Conservation (phyloP, 495 filamentous ascomycete species). For the Penicillium daleae region DNA sequence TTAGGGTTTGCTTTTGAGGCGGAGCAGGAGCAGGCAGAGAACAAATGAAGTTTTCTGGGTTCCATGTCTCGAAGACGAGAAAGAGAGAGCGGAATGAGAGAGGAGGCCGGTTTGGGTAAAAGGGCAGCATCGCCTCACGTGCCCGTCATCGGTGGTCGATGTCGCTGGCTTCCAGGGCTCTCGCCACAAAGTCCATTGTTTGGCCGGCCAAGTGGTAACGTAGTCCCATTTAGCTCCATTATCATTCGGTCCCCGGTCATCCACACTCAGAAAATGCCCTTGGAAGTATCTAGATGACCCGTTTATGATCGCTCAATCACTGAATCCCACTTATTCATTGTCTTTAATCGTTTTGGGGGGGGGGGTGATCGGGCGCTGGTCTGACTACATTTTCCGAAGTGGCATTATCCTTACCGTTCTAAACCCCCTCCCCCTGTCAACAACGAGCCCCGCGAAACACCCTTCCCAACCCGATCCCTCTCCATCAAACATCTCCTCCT, state of each 20-base stretch:
- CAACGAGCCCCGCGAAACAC: slow-evolving; percentile 45
- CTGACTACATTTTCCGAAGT: slow-evolving; percentile 36
- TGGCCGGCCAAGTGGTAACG: not conserved
- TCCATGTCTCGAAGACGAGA: slow-evolving; percentile 8
- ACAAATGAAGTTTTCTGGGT: not conserved
- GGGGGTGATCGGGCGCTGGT: slow-evolving; percentile 4
- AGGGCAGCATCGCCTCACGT: slow-evolving; percentile 13
- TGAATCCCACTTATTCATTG: no score
- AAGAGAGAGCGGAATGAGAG: not conserved
- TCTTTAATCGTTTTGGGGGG: no score
- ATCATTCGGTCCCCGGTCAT: not conserved
- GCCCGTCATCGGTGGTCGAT: slow-evolving; percentile 1
- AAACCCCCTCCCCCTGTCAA: slow-evolving; percentile 43
- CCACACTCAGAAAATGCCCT: no score
- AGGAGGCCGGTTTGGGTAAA: not conserved
- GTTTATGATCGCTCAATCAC: no score
- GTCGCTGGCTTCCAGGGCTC: slow-evolving; percentile 1
- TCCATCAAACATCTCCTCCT: slow-evolving; percentile 11
- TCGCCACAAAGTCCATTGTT: slow-evolving; percentile 16
- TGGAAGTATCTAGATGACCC: no score
- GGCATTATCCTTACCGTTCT: slow-evolving; percentile 36
- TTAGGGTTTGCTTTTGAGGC: not conserved
- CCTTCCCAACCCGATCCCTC: slow-evolving; percentile 21
- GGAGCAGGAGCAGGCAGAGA: not conserved
- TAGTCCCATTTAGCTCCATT: not conserved